A percentile compares a stretch with the other conserved stretches of the same genome.
phyloP scores from a whole-genome alignment of 2,329 filamentous ascomycete species.

The Colletotrichum coccodes region DNA sequence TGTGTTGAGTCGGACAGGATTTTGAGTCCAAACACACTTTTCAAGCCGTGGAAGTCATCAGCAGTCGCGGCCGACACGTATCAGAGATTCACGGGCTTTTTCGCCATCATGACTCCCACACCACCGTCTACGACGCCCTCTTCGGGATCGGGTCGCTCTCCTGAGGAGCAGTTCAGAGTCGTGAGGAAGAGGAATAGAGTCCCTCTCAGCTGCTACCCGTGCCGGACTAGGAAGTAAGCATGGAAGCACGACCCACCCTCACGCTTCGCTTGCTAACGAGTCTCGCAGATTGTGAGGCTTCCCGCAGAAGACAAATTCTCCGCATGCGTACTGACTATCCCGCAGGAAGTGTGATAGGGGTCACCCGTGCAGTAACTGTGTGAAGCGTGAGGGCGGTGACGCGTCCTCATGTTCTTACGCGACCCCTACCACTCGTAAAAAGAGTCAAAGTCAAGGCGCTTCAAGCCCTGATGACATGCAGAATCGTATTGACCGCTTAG shows the following conservation, averaged over 20 bases:
- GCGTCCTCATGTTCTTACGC: slow-evolving; percentile 88
- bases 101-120: slow-evolving; percentile 75
- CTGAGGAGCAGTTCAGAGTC: slow-evolving; percentile 86
- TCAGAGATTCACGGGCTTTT: neutral
- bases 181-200: slow-evolving; percentile 93
- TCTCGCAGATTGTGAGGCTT: slow-evolving; percentile 48
- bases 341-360: slow-evolving; percentile 91
- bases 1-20: slow-evolving; percentile 4
- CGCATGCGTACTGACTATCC: slow-evolving; percentile 38
- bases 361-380: slow-evolving; percentile 93
- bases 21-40: neutral
- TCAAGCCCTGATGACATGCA: slow-evolving; percentile 93
- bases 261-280: slow-evolving; percentile 32
- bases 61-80: neutral
- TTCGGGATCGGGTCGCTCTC: slow-evolving; percentile 75
- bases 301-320: neutral
- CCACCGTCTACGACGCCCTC: slow-evolving; percentile 83
- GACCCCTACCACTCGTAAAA: slow-evolving; percentile 75
- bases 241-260: neutral
- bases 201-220: slow-evolving; percentile 90
- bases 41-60: slow-evolving; percentile 3
- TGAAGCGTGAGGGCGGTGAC: slow-evolving; percentile 87
- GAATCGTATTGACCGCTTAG: slow-evolving; percentile 94
- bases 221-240: slow-evolving; percentile 87
- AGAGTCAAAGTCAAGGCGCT: slow-evolving; percentile 71